Base-by-base conservation (phyloP, 2,329 filamentous ascomycete species). In the Cytospora chrysosperma region DNA sequence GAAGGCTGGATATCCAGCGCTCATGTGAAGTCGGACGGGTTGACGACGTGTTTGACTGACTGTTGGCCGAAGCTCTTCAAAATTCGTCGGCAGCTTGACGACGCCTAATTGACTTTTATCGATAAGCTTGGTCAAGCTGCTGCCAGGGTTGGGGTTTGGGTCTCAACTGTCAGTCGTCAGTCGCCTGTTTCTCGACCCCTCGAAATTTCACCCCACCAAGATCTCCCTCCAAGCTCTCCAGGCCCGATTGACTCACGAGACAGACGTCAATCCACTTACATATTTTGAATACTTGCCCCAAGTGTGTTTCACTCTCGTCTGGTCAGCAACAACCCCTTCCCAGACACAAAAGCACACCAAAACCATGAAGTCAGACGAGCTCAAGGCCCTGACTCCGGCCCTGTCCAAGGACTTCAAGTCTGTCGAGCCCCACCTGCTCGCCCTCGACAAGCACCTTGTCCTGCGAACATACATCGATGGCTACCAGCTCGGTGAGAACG, bases 401-500 rank as follows among this genome's bases (percentile, higher is more conserved):
- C 78, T 87, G 65, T 76, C 78, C 65, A 82, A 81, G 47, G 92
- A 97, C 77, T 95, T 96, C 79, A 96, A 95, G 79, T 81, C 88
- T 64, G 87, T 93, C 68, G 91, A 95, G 73, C 84, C 86, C 28
- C 82, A 88, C 64, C 84, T 96, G 61, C 82, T 85, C 70, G 87
- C 90, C 69, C 87, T 97, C 67, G 92, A 97, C 76, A 91, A 91
- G 75, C 90, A 96, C 79, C 85, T 98, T 65, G 92, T 88, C 4
- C 86, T 97, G 34, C 89, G 94, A 71, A 92, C 91, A 17, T 95
- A 95, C 77, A 83, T 97, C 69, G 86, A 91, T 58, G 93, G 93
- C 65, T 94, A 96, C 80, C 81, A 81, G 28, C 81, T 95, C 56
- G 88, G 88, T 63, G 86, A 92, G 50, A 82, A 89, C 67, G 94